Evolutionary conservation across 768 basidiomycete species (phyloP), one percentile per base, ranked within the genome.

Genomic region (Russula earlei): DNA sequence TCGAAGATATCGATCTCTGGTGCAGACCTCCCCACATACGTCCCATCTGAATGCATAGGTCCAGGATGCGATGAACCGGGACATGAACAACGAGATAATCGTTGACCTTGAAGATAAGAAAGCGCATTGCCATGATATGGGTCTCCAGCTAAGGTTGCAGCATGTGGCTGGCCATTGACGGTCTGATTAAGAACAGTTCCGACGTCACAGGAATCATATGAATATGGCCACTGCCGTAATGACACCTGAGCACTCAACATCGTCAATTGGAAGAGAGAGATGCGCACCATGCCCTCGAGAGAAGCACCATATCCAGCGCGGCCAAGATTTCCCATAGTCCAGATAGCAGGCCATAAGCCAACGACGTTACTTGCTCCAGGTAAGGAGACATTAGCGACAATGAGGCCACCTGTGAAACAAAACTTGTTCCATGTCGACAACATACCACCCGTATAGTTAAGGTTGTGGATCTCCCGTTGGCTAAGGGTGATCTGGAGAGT

Each of bases 101-200:
- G 58, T 59, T 96, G 93, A 12, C 95, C 95, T 1, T 85, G 88
- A 42, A 96, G 84, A 67, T 77, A 96, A 0, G 89, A 91, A 22
- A 97, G 71, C 9, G 73, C 76, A 42, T 74, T 76, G 51, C 73
- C 74, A 45, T 77, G 71, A 20, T 65, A 63, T 2, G 72, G 64
- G 64, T 88, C 86, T 14, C 91, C 91, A 49, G 76, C 75, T 17
- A 71, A 70, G 5, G 77, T 71, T 6, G 89, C 84, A 4, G 83
- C 77, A 11, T 62, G 53, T 1, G 93, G 93, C 44, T 66, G 66
- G 1, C 82, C 83, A 55, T 85, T 77, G 42, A 81, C 45, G 0
- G 90, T 85, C 69, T 97, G 94, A 68, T 97, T 98, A 8, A 78
- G 69, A 17, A 80, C 75, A 0, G 93, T 93, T n/a, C 95, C 95